Evolutionary conservation across 2,329 filamentous ascomycete genomes (phyloP).

Genomic region (Venturia oleaginea): DNA sequence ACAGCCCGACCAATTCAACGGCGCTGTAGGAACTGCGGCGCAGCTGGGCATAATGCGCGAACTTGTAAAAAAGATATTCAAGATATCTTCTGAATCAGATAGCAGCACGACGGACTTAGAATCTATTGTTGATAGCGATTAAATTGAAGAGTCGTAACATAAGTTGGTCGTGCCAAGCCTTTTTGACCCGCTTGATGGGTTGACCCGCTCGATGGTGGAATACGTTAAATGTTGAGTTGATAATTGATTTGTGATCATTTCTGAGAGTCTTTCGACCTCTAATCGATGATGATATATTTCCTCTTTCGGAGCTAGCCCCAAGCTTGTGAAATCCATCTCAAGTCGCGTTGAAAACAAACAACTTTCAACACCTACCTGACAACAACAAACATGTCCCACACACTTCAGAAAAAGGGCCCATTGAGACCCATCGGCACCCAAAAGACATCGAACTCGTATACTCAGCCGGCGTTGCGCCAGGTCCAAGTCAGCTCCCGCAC

Average conservation of each 20-base stretch:
- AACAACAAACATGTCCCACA: neutral
- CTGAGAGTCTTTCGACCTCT: neutral
- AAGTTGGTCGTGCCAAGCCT: too few relatives aligned
- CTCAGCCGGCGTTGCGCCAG: neutral
- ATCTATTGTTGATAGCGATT: too few relatives aligned
- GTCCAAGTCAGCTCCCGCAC: neutral
- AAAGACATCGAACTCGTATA: neutral
- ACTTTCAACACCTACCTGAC: neutral
- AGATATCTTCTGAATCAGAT: too few relatives aligned
- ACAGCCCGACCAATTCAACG: too few relatives aligned
- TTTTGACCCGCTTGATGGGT: too few relatives aligned
- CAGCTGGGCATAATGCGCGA: too few relatives aligned
- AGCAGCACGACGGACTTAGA: too few relatives aligned
- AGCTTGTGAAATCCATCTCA: neutral
- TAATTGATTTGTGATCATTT: neutral
- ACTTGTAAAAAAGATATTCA: too few relatives aligned
- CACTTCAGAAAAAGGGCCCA: neutral
- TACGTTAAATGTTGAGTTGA: neutral
- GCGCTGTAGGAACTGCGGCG: too few relatives aligned
- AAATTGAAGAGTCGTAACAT: too few relatives aligned
- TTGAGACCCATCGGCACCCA: neutral
- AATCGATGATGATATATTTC: slow-evolving; percentile 1
- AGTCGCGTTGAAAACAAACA: neutral
- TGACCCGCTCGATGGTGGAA: too few relatives aligned
- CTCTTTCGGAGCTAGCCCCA: neutral